A percentile compares a stretch with the other conserved stretches of the same genome.
Conservation (phyloP, 768 basidiomycete species). For the Roridomyces roridus region DNA sequence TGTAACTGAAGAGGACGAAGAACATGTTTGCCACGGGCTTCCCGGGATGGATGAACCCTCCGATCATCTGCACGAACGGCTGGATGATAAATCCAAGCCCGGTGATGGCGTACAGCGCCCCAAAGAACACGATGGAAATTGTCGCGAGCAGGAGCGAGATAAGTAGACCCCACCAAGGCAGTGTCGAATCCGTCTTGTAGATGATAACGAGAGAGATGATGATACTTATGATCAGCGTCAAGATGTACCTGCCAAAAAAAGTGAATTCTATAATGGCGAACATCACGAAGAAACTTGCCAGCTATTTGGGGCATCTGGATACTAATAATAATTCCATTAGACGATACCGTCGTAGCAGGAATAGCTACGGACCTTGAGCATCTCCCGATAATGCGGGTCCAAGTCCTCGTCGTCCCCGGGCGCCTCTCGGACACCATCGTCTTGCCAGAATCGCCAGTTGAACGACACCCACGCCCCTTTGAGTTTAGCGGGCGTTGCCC, state of each 20-base stretch:
- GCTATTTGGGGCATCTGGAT: slow-evolving; percentile 62
- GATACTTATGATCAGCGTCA: slow-evolving; percentile 49
- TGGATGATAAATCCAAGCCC: slow-evolving; percentile 52
- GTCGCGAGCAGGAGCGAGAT: slow-evolving; percentile 48
- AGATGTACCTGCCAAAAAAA: slow-evolving; percentile 37
- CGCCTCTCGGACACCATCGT: slow-evolving; percentile 44
- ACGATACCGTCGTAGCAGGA: no score
- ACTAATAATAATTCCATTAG: slow-evolving; percentile 33
- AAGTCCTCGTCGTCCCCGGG: slow-evolving; percentile 34
- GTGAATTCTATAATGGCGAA: no score
- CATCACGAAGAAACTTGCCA: slow-evolving; percentile 65
- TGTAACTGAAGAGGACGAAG: slow-evolving; percentile 56
- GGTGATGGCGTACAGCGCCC: slow-evolving; percentile 51
- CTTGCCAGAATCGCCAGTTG: slow-evolving; percentile 49
- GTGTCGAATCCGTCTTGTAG: slow-evolving; percentile 52
- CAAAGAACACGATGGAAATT: slow-evolving; percentile 54
- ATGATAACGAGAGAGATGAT: slow-evolving; percentile 49
- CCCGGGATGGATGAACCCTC: slow-evolving; percentile 63
- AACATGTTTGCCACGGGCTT: slow-evolving; percentile 75
- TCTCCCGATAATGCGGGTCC: slow-evolving; percentile 57
- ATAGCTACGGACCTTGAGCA: slow-evolving; percentile 49
- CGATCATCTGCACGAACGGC: slow-evolving; percentile 64
- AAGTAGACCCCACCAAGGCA: slow-evolving; percentile 62
- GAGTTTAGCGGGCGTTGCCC: slow-evolving; percentile 45
- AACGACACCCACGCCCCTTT: slow-evolving; percentile 40